Evolutionary conservation across 768 basidiomycete genomes (phyloP).

Genomic region (Collybiopsis luxurians): DNA sequence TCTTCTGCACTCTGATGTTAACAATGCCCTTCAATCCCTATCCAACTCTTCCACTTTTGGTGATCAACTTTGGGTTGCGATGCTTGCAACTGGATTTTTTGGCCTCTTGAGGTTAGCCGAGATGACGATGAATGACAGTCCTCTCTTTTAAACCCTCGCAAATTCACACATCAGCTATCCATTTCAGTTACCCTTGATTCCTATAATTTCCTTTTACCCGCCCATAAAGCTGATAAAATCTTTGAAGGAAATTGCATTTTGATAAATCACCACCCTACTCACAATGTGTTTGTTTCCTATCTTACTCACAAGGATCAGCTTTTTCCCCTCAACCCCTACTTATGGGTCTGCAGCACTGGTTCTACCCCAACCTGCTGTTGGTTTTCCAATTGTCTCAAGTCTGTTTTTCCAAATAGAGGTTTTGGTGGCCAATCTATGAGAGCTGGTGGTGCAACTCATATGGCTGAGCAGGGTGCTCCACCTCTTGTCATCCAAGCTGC

Average conservation of each 20-base stretch:
- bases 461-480: conserved; percentile 19
- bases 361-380: background rate
- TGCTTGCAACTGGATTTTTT: background rate
- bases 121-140: too few species aligned
- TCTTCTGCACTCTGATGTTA: background rate
- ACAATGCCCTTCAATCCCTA: background rate
- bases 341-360: background rate
- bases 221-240: background rate
- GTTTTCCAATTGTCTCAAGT: background rate
- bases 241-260: conserved; percentile 14
- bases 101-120: background rate
- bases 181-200: too few species aligned
- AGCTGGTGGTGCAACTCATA: conserved; percentile 8
- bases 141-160: too few species aligned
- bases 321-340: background rate
- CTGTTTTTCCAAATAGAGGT: background rate
- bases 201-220: background rate
- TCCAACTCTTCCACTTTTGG: background rate
- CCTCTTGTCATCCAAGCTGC: conserved; percentile 21
- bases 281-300: background rate
- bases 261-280: conserved; percentile 16
- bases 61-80: background rate
- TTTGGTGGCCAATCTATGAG: conserved; percentile 20
- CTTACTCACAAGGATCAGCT: background rate
- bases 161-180: background rate